Base-by-base conservation (phyloP, 2,329 filamentous ascomycete genomes). In the Talaromyces funiculosus region DNA sequence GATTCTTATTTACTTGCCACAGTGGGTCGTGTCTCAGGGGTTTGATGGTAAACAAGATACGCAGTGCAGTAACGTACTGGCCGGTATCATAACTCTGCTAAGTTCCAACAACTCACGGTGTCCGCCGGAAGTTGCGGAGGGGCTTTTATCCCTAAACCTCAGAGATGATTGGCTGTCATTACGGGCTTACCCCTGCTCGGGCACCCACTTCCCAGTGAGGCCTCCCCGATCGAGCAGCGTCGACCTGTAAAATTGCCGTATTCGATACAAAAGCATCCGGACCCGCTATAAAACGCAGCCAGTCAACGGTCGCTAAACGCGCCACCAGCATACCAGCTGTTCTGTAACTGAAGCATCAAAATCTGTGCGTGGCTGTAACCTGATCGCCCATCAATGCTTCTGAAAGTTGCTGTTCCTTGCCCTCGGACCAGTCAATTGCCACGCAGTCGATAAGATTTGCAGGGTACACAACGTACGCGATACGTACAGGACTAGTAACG, bases 11-110 rank as follows among this genome's bases (percentile, higher is more conserved):
- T 47, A 47, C 55, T 59, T 45, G 55, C 51, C 60, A 57, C 18
- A 18, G 49, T 61, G 60, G 40, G 54, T 16, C 47, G 40, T 61
- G 60, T 62, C 60, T 62, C 60, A 62, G 60, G 60, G 60, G 60
- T 51, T 62, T 57, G 29, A 45, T 35, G 29, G 49, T 24, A 33
- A 53, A 53, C 57, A 53, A 26, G 37, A 42, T 33, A 33, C 47
- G 53, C 24, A 24, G 35, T 45, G 7, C 37, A 37, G 57, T 53
- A 40, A 53, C 43, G 47, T 40, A 47, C 42, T 49, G 43, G 43
- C 43, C 42, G 37, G 51, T 55, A 47, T 40, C 51, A 26, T 42
- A 16, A 35, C 8, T 35, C 43, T 37, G 18, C 18, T 4, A 20
- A n/a, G n/a, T n/a, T n/a, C n/a, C n/a, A n/a, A 8, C 59, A 53